Conservation (phyloP, 805 yeast species). For the Kuraishia borneana region DNA sequence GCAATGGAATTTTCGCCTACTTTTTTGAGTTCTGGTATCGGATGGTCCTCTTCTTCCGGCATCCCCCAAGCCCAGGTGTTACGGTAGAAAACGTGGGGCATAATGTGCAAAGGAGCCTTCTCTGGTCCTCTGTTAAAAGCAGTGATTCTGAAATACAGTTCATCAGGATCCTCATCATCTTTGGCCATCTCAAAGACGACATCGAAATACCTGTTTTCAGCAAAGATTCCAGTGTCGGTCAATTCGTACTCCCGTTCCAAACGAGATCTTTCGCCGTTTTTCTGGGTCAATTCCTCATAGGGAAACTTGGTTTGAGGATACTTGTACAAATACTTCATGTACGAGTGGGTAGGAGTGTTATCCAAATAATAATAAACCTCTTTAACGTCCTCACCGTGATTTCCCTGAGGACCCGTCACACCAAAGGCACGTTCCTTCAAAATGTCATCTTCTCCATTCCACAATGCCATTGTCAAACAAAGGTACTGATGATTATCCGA, state of each 20-base stretch:
- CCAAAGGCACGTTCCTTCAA: constrained; percentile 84
- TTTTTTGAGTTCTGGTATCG: constrained; percentile 37
- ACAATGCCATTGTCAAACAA: constrained; percentile 71
- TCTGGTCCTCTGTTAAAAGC: constrained; percentile 77
- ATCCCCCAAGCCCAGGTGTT: constrained; percentile 93
- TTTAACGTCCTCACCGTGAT: constrained; percentile 94
- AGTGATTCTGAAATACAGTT: constrained; percentile 70
- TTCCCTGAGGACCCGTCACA: constrained; percentile 85
- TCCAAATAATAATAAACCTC: constrained; percentile 78
- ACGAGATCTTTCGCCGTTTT: constrained; percentile 55
- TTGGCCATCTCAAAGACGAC: constrained; percentile 87
- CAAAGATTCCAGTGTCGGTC: constrained; percentile 67
- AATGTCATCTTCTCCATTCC: constrained; percentile 84
- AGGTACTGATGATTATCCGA: constrained; percentile 73
- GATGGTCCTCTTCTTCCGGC: constrained; percentile 30
- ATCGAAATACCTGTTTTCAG: constrained; percentile 72
- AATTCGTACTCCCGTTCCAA: constrained; percentile 70
- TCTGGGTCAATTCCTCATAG: constrained; percentile 59
- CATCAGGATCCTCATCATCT: constrained; percentile 70
- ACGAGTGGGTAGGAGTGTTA: constrained; percentile 87
- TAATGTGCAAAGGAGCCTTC: constrained; percentile 78
- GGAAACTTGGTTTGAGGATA: constrained; percentile 86
- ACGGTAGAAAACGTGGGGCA: constrained; percentile 78
- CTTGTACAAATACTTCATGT: constrained; percentile 84
- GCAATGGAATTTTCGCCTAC: constrained; percentile 34